Evolutionary conservation across 2,329 filamentous ascomycete species (phyloP).

Genomic region (Aspergillus novofumigatus): DNA sequence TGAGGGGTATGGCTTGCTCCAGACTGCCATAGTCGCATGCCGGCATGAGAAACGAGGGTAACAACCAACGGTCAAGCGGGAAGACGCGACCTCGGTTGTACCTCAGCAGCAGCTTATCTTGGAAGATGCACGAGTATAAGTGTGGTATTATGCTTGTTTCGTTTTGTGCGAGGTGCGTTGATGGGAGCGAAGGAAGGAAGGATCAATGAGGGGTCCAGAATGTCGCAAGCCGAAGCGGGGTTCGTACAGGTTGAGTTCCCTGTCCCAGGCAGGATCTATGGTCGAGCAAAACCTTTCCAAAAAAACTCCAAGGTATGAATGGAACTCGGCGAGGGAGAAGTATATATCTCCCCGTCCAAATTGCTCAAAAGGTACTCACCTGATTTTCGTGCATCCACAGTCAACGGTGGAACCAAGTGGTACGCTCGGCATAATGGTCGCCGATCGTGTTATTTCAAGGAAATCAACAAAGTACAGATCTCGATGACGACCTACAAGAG

Average conservation of each 20-base stretch:
- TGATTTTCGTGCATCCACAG: neutral
- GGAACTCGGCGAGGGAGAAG: neutral
- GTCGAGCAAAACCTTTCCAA: neutral
- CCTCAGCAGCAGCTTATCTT: no score
- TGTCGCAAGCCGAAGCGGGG: neutral
- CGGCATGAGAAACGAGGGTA: neutral
- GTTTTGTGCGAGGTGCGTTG: neutral
- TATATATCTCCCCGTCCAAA: neutral
- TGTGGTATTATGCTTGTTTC: neutral
- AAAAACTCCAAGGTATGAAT: neutral
- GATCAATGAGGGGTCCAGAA: neutral
- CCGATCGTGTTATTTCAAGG: neutral
- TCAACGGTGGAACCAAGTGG: neutral
- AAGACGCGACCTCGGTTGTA: neutral
- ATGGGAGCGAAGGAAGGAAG: neutral
- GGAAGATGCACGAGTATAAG: neutral
- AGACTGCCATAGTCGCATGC: neutral
- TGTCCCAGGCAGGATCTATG: neutral
- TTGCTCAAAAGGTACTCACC: neutral
- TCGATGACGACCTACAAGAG: neutral
- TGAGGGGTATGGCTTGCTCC: neutral
- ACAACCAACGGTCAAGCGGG: neutral
- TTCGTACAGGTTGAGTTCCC: neutral
- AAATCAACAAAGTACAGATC: neutral
- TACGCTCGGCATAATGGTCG: conserved; percentile 1